phyloP scores from a whole-genome alignment of 257 asterid species.

The Solanum chiquidenum region DNA sequence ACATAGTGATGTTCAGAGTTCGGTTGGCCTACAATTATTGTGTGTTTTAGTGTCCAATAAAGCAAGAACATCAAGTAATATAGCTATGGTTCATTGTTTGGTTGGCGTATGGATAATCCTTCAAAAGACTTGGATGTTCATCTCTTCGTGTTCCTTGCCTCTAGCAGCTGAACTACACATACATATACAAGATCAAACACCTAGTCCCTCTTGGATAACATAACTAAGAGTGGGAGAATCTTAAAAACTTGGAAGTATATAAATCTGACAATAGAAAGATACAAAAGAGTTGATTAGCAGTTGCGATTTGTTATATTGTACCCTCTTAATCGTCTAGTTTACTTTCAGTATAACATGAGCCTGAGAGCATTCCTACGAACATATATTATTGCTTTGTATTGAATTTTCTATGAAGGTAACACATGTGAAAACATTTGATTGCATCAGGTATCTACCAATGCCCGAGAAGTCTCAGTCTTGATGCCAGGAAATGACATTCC shows the following conservation, averaged over 20 bases:
- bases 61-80: not conserved
- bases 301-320: no score
- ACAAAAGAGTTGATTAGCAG: not conserved
- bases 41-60: not conserved
- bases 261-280: not conserved
- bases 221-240: not conserved
- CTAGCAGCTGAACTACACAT: not conserved
- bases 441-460: conserved; percentile 49
- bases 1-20: not conserved
- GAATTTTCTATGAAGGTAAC: not conserved
- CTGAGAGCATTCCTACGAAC: not conserved
- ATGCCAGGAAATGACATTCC: conserved; percentile 77
- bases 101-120: not conserved
- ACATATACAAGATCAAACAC: not conserved
- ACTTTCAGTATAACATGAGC: not conserved
- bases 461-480: conserved; percentile 53
- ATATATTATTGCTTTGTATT: not conserved
- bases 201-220: not conserved
- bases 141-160: not conserved
- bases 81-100: not conserved
- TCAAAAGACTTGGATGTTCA: not conserved
- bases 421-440: not conserved
- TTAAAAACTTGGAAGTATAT: not conserved
- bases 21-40: not conserved
- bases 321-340: not conserved